These are phyloP conservation scores for Wickerhamomyces xylosicus DNA, from an alignment of 805 yeast genomes.

Conservation along the genomic window DNA sequence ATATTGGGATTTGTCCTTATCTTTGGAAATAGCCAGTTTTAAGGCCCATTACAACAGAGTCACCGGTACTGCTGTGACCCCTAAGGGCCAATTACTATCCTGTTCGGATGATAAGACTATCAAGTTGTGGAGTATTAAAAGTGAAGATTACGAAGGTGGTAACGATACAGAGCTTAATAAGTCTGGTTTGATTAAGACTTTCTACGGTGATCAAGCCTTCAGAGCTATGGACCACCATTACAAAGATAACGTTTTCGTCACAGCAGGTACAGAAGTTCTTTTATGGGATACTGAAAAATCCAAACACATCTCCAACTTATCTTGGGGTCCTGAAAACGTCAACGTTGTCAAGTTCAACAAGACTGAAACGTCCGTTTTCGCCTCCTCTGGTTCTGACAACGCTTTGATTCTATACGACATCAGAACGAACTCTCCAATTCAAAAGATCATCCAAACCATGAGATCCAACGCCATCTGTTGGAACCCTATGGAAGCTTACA, in stretches of 20 bases:
- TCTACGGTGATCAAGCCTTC: slow-evolving; percentile 74
- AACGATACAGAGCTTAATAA: slow-evolving; percentile 24
- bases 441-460: slow-evolving; percentile 74
- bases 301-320: slow-evolving; percentile 62
- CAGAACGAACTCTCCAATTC: slow-evolving; percentile 85
- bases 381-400: slow-evolving; percentile 86
- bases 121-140: slow-evolving; percentile 76
- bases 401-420: slow-evolving; percentile 85
- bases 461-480: slow-evolving; percentile 81
- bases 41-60: slow-evolving; percentile 89
- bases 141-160: slow-evolving; percentile 35
- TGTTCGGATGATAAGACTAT: slow-evolving; percentile 88
- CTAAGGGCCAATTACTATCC: slow-evolving; percentile 49
- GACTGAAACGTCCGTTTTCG: slow-evolving; percentile 81
- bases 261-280: slow-evolving; percentile 85
- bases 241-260: slow-evolving; percentile 62
- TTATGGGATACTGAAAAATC: slow-evolving; percentile 87
- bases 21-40: slow-evolving; percentile 66
- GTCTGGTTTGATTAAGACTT: slow-evolving; percentile 66
- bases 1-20: slow-evolving; percentile 82
- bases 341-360: slow-evolving; percentile 76
- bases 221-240: slow-evolving; percentile 82
- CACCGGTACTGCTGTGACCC: slow-evolving; percentile 65
- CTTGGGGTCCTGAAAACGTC: slow-evolving; percentile 97
- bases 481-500: slow-evolving; percentile 97